Evolutionary conservation across 2,329 filamentous ascomycete genomes (phyloP).

Genomic region (Mycocentrospora acerina): DNA sequence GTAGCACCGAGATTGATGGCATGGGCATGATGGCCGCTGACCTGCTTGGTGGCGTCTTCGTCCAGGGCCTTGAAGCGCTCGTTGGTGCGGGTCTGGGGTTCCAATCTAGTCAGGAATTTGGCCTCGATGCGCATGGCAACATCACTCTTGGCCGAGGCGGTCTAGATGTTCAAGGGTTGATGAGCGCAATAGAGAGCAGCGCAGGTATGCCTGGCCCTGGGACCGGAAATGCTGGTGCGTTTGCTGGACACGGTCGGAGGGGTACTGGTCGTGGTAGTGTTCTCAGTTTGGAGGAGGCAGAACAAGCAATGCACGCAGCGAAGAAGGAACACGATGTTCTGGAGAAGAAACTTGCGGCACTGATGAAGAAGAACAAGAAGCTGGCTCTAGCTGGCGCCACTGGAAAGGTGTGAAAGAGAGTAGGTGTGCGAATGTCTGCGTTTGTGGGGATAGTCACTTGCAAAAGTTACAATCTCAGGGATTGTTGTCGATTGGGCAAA

Average conservation of each 20-base stretch:
- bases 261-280: constrained; percentile 27
- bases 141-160: constrained; percentile 14
- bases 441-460: too few relatives aligned
- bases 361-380: constrained; percentile 43
- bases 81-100: constrained; percentile 35
- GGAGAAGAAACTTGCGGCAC: constrained; percentile 37
- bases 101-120: constrained; percentile 22
- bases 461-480: too few relatives aligned
- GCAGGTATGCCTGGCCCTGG: constrained; percentile 13
- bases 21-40: constrained; percentile 39
- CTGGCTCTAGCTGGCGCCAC: constrained; percentile 12
- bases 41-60: constrained; percentile 36
- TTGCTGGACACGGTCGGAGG: not conserved
- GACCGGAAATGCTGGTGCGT: constrained; percentile 1
- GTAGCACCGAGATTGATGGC: constrained; percentile 34
- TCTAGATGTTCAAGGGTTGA: constrained; percentile 26
- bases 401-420: constrained; percentile 2
- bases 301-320: constrained; percentile 36
- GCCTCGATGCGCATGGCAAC: constrained; percentile 25
- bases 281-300: constrained; percentile 38
- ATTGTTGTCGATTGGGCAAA: too few relatives aligned
- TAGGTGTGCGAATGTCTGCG: not conserved
- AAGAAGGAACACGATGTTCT: constrained; percentile 39
- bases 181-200: constrained; percentile 24
- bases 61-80: constrained; percentile 38